These are phyloP conservation scores for Hypoxylon sp. DNA, from an alignment of 2,329 filamentous ascomycete genomes.

Conservation along the genomic window DNA sequence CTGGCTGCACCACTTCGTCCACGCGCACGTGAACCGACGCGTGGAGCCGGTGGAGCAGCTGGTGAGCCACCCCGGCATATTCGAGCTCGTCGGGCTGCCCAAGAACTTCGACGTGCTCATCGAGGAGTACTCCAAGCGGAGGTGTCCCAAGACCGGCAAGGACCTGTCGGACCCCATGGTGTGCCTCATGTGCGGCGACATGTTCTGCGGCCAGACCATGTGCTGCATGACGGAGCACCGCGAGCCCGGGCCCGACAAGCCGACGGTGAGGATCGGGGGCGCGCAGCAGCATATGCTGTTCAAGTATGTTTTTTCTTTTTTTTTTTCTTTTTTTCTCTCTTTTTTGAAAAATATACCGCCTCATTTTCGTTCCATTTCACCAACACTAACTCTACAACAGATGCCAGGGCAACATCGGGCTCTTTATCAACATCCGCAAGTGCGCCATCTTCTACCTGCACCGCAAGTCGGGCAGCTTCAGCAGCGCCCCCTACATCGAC, in stretches of 20 bases:
- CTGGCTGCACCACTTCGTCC: conserved; percentile 78
- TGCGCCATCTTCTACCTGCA: conserved; percentile 92
- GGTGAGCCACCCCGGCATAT: conserved; percentile 87
- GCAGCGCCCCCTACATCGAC: conserved; percentile 91
- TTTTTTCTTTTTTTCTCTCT: background rate
- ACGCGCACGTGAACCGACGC: conserved; percentile 48
- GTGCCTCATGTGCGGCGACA: conserved; percentile 95
- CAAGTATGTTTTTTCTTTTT: conserved; percentile 68
- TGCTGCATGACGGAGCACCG: conserved; percentile 81
- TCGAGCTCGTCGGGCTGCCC: conserved; percentile 91
- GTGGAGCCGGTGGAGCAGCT: conserved; percentile 3
- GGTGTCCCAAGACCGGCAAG: conserved; percentile 90
- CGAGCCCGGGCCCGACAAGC: conserved; percentile 55
- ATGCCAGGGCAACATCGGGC: conserved; percentile 88
- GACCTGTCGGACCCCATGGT: conserved; percentile 91
- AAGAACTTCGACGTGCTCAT: conserved; percentile 93
- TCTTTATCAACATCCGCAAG: conserved; percentile 97
- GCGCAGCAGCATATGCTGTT: conserved; percentile 86
- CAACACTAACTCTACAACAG: conserved; percentile 60
- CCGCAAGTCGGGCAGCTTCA: conserved; percentile 83
- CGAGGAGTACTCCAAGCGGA: conserved; percentile 86
- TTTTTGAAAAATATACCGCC: no score
- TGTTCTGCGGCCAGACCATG: conserved; percentile 93
- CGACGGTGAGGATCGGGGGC: conserved; percentile 73
- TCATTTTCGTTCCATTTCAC: no score